A percentile compares a stretch with the other conserved stretches of the same genome.
phyloP scores from a whole-genome alignment of 495 filamentous ascomycete species.

The Daldinia grandis region DNA sequence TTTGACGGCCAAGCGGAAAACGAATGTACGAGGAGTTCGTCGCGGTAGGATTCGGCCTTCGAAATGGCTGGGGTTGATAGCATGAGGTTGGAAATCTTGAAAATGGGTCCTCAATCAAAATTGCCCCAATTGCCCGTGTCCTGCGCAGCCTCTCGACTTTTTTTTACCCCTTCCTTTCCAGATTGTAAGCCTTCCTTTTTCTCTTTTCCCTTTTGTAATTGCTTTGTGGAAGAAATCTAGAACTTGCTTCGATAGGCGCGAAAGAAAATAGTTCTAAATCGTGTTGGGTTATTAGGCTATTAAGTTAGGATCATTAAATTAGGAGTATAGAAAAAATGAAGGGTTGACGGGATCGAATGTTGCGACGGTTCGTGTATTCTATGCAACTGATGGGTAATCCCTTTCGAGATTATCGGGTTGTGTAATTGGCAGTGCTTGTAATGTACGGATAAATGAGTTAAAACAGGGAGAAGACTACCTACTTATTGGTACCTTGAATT shows the following conservation, averaged over 20 bases:
- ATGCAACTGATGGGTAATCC: slow-evolving; percentile 25
- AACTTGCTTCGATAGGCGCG: neutral
- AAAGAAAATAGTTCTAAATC: slow-evolving; percentile 7
- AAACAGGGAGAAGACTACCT: slow-evolving; percentile 9
- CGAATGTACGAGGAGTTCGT: slow-evolving; percentile 21
- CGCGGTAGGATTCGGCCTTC: slow-evolving; percentile 18
- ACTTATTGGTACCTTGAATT: slow-evolving; percentile 9
- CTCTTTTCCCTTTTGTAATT: slow-evolving; percentile 13
- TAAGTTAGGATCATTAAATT: slow-evolving; percentile 13
- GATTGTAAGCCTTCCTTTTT: slow-evolving; percentile 28
- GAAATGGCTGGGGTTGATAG: slow-evolving; percentile 38
- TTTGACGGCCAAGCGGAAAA: slow-evolving; percentile 15
- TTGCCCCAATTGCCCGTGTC: slow-evolving; percentile 32
- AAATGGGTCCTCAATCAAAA: slow-evolving; percentile 37
- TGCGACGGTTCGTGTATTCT: slow-evolving; percentile 36
- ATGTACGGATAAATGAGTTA: neutral
- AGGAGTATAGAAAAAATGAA: slow-evolving; percentile 24
- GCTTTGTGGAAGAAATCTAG: slow-evolving; percentile 5
- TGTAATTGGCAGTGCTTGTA: slow-evolving; percentile 4
- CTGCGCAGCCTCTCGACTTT: slow-evolving; percentile 42
- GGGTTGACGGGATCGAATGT: slow-evolving; percentile 34
- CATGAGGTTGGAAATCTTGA: slow-evolving; percentile 41
- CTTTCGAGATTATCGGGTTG: slow-evolving; percentile 23
- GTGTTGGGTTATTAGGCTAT: neutral
- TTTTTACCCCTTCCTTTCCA: slow-evolving; percentile 19